Base-by-base conservation (phyloP, 768 basidiomycete species). In the Lepiota brunneoincarnata region DNA sequence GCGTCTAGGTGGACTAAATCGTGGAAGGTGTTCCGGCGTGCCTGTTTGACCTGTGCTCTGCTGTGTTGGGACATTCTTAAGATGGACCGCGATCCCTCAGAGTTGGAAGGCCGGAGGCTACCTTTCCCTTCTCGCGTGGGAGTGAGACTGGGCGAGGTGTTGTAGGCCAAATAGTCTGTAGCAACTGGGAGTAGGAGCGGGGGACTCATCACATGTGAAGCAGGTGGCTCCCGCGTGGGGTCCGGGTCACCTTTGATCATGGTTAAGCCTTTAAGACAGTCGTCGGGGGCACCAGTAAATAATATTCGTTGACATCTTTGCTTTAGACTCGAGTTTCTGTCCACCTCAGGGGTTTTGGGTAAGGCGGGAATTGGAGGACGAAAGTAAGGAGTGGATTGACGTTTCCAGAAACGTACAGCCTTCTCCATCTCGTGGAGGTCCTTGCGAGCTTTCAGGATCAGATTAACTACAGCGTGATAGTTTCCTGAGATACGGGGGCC, bases 401-500 rank as follows among this genome's bases (percentile, higher is more conserved):
- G 69, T 63, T 78, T 79, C 74, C 74, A 79, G 39, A 75, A 76
- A 35, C 72, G 71, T 47, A 68, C 64, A 17, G 60, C 63, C 46
- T 71, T 75, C 61, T 69, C 72, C 48, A 64, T 64, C 38, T 72
- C 64, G 37, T 67, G 69, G 46, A 77, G 70, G 42, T 79, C 74
- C 55, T 69, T 71, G 38, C 78, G 71, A 43, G 71, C 62, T 45
- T 72, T 73, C 57, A 80, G 64, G 21, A 74, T 73, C 59, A 77
- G 54, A 41, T 75, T 69, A 44, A 80, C 64, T 7, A 77, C 75
- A 11, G 78, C 73, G 49, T 71, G 64, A 59, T 80, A 78, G 46
- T 76, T 70, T 24, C 74, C 73, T 10, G 43, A 24, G 20, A 68
- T 72, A 36, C 73, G 70, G 34, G 69, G 64, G 6, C 67, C 63